Conservation (phyloP, 2,329 filamentous ascomycete genomes). For the Penicillium fuscoglaucum region DNA sequence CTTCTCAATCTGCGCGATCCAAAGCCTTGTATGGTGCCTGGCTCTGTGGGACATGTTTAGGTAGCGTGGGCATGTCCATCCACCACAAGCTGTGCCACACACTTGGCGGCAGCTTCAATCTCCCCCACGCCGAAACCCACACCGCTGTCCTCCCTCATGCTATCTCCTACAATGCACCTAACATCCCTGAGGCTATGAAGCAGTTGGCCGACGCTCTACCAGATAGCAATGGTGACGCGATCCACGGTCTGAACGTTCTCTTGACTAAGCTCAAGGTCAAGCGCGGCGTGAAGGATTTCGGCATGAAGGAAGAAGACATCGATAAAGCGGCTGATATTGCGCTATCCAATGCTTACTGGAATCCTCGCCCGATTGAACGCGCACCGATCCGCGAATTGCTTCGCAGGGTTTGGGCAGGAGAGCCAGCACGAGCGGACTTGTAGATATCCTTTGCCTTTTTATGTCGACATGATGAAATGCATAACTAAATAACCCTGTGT, state of each 20-base stretch:
- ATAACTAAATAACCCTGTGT: neutral
- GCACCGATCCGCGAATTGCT: conserved; percentile 57
- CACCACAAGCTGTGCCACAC: conserved; percentile 70
- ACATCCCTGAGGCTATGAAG: conserved; percentile 54
- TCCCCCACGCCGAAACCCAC: conserved; percentile 67
- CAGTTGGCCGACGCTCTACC: conserved; percentile 56
- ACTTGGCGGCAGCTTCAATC: conserved; percentile 62
- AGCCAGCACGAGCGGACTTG: conserved; percentile 55
- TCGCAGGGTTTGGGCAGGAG: conserved; percentile 61
- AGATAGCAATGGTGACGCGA: conserved; percentile 59
- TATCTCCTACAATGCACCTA: conserved; percentile 62
- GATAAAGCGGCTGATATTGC: conserved; percentile 61
- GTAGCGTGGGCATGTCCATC: conserved; percentile 61
- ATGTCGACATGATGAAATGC: neutral
- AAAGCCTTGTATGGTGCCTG: conserved; percentile 63
- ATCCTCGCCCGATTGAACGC: conserved; percentile 57
- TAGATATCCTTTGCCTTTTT: conserved; percentile 30
- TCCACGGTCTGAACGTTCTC: conserved; percentile 58
- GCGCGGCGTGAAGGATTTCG: conserved; percentile 55
- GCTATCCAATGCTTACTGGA: conserved; percentile 60
- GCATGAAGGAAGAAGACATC: conserved; percentile 62
- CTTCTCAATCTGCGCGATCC: conserved; percentile 50
- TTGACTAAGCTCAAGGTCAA: conserved; percentile 56
- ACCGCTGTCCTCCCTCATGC: conserved; percentile 64
- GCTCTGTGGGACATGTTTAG: conserved; percentile 63